Percentiles rank a stretch among this genome's conserved stretches.
phyloP scores from a whole-genome alignment of 2,329 filamentous ascomycete genomes.

The Penicillium sp. region DNA sequence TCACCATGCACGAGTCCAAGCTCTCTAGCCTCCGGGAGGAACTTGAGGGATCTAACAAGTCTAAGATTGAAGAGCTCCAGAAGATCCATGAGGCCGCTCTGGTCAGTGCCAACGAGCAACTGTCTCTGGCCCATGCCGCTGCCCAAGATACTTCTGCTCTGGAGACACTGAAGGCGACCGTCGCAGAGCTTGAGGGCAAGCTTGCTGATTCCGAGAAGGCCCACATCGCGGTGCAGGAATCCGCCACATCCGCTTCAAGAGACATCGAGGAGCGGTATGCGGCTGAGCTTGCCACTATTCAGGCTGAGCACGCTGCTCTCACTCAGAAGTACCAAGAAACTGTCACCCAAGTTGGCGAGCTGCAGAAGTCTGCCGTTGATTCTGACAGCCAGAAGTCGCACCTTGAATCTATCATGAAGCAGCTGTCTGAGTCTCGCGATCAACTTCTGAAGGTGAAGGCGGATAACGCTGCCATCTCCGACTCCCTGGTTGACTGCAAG shows the following conservation, averaged over 20 bases:
- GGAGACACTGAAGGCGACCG: conserved; percentile 43
- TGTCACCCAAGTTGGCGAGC: conserved; percentile 69
- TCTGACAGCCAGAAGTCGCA: conserved; percentile 73
- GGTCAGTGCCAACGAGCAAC: conserved; percentile 35
- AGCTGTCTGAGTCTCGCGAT: conserved; percentile 37
- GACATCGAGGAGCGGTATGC: conserved; percentile 37
- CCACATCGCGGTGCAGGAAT: conserved; percentile 44
- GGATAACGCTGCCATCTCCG: conserved; percentile 31
- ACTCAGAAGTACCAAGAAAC: conserved; percentile 42
- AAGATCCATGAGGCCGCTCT: conserved; percentile 38
- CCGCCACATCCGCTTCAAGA: conserved; percentile 28
- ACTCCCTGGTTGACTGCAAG: conserved; percentile 36
- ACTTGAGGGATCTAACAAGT: conserved; percentile 37
- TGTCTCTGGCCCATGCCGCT: conserved; percentile 37
- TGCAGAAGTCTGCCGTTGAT: conserved; percentile 77
- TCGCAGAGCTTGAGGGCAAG: conserved; percentile 63
- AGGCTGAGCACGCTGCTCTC: conserved; percentile 48
- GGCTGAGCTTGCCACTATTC: conserved; percentile 49
- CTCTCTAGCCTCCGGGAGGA: conserved; percentile 39
- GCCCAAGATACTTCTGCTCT: conserved; percentile 40
- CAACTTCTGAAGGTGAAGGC: conserved; percentile 34
- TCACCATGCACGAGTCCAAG: conserved; percentile 43
- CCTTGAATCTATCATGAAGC: conserved; percentile 64
- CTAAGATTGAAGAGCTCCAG: conserved; percentile 39
- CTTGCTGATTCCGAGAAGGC: conserved; percentile 57